These are phyloP conservation scores for Dothideomycetidae sp. DNA, from an alignment of 2,329 filamentous ascomycete species.

Conservation along the genomic window DNA sequence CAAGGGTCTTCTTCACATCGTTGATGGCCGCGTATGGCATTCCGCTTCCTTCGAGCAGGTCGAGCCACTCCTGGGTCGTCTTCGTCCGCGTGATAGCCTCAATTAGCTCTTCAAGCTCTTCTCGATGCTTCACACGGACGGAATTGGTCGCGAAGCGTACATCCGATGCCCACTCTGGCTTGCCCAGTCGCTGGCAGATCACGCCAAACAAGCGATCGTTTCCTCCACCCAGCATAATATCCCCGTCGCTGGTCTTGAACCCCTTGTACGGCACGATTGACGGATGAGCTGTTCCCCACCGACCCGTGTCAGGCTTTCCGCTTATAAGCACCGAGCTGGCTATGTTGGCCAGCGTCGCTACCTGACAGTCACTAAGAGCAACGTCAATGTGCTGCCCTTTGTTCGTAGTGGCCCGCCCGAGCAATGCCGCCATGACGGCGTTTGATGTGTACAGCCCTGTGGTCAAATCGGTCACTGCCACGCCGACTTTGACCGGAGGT, in stretches of 20 bases:
- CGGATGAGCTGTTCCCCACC: constrained; percentile 97
- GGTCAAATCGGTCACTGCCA: constrained; percentile 90
- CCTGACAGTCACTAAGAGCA: constrained; percentile 83
- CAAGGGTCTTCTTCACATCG: constrained; percentile 71
- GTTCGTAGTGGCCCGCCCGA: constrained; percentile 60
- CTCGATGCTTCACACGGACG: constrained; percentile 52
- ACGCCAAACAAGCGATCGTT: constrained; percentile 50
- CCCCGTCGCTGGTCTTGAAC: constrained; percentile 51
- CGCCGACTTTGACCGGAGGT: constrained; percentile 89
- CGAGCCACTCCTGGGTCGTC: constrained; percentile 79
- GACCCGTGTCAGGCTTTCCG: constrained; percentile 69
- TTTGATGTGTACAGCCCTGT: constrained; percentile 93
- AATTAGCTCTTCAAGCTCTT: constrained; percentile 62
- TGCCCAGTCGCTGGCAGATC: constrained; percentile 42
- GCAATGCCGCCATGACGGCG: constrained; percentile 81
- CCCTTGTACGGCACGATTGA: constrained; percentile 92
- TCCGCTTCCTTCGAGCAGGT: constrained; percentile 73
- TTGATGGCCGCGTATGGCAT: constrained; percentile 94
- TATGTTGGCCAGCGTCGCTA: constrained; percentile 87
- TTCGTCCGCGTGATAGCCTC: constrained; percentile 59
- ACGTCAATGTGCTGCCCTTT: constrained; percentile 87
- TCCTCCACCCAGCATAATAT: constrained; percentile 49
- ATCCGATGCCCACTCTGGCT: constrained; percentile 45
- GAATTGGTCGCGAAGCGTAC: constrained; percentile 44
- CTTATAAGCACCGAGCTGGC: constrained; percentile 84